Base-by-base conservation (phyloP, 148 eudicot species). In the Fagopyrum esculentum region DNA sequence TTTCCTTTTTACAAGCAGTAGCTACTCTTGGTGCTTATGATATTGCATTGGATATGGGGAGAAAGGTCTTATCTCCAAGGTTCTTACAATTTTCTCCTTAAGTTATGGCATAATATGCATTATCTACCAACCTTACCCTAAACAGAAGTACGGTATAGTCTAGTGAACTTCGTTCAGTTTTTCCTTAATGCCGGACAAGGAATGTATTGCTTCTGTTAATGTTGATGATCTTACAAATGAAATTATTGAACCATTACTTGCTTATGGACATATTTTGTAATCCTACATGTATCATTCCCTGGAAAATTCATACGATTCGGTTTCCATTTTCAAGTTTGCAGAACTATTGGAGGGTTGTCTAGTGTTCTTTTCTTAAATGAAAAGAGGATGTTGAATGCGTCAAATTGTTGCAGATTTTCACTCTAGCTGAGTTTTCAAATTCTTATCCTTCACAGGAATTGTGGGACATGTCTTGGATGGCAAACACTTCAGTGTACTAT, bases 381-480 rank as follows among this genome's bases (percentile, higher is more conserved):
- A 19, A 19, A 57, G 6, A 1, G 64, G 64, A 57, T 57, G 64
- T 19, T 19, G 22, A 16, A 30, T 61, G 69, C 4, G 29, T 61
- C 69, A 9, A 9, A 63, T 63, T 63, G 69, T 15, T 43, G 9
- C 47, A 66, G 71, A 40, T 13, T 8, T 40, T 35, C 46, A 43
- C 71, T 43, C 46, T 15, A 40, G 46, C 19, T 66, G 8, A 66
- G 12, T 13, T 66, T 12, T 10, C 7, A 2, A 35, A 40, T 12
- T 35, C 43, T 64, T 77, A 48, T 73, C 45, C 44, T 66, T 40
- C 80, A 85, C 83, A 93, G 98, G 80, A 79, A 93, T 72, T 93
- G 98, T 78, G 77, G 77, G 80, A 89, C 97, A 26, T 93, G 98
- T 81, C 81, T 76, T 75, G 97, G 98, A 72, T 93, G 98, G 98